Conservation (phyloP, 768 basidiomycete genomes). For the Leccinum fibrillosum region DNA sequence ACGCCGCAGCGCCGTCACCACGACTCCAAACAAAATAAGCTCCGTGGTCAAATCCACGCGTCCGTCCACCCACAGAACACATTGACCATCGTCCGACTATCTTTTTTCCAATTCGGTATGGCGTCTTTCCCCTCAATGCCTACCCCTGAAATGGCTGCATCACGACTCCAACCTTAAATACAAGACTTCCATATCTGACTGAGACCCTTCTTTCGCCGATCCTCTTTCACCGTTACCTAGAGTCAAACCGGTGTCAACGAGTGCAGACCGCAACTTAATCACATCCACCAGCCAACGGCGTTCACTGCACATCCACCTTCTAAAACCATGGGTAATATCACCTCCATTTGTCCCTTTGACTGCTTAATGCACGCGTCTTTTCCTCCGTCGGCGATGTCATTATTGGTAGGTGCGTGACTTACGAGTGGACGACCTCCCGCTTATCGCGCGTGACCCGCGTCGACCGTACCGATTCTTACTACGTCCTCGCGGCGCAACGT, state of each 20-base stretch:
- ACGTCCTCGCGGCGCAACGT: conserved; percentile 7
- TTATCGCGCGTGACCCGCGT: conserved; percentile 3
- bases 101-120: not conserved
- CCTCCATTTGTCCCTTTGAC: not conserved
- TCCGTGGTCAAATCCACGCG: conserved; percentile 13
- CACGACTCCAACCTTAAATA: conserved; percentile 3
- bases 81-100: conserved; percentile 12
- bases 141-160: not conserved
- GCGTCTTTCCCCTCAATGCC: not conserved
- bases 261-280: conserved; percentile 16
- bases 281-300: not conserved
- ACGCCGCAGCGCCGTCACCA: conserved; percentile 26
- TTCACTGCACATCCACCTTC: conserved; percentile 2
- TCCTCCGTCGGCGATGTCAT: conserved; percentile 3
- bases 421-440: not conserved
- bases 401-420: not conserved
- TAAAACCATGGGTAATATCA: conserved; percentile 2
- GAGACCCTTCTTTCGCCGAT: not conserved
- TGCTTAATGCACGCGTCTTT: not conserved
- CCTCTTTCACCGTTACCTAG: conserved; percentile 4
- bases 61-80: conserved; percentile 15
- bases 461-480: conserved; percentile 1
- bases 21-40: conserved; percentile 13
- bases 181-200: conserved; percentile 1
- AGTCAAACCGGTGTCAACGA: conserved; percentile 1